These are phyloP conservation scores for Colletotrichum agaves DNA, from an alignment of 2,329 filamentous ascomycete genomes.

Conservation along the genomic window DNA sequence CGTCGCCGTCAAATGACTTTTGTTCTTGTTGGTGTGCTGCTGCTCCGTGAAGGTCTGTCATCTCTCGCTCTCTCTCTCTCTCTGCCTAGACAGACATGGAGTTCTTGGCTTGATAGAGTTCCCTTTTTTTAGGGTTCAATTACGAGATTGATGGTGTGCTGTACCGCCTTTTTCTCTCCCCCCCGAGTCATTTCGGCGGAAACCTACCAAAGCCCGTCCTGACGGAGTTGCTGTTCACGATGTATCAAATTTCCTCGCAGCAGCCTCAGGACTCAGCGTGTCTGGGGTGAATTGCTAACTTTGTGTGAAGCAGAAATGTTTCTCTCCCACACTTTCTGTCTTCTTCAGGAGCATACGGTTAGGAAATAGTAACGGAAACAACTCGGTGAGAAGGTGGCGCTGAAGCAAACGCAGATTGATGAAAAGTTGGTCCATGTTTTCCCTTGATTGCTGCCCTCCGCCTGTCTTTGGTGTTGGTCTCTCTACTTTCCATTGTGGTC, in stretches of 20 bases:
- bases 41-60: neutral
- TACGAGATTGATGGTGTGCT: neutral
- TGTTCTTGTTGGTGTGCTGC: neutral
- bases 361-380: slow-evolving; percentile 8
- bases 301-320: slow-evolving; percentile 5
- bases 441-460: neutral
- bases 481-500: neutral
- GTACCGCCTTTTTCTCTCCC: neutral
- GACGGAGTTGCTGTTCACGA: neutral
- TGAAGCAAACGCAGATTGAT: slow-evolving; percentile 15
- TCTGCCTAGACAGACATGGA: neutral
- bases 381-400: neutral
- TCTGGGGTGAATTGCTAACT: neutral
- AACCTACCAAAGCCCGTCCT: neutral
- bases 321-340: neutral
- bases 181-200: slow-evolving; percentile 12
- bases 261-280: neutral
- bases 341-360: neutral
- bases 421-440: slow-evolving; percentile 8
- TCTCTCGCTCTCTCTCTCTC: neutral
- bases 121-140: slow-evolving; percentile 10
- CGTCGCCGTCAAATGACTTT: neutral
- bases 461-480: slow-evolving; percentile 15
- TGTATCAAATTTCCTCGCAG: neutral
- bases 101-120: slow-evolving; percentile 21